Base-by-base conservation (phyloP, 2,329 filamentous ascomycete genomes). In the Ceratocystis cubensis region DNA sequence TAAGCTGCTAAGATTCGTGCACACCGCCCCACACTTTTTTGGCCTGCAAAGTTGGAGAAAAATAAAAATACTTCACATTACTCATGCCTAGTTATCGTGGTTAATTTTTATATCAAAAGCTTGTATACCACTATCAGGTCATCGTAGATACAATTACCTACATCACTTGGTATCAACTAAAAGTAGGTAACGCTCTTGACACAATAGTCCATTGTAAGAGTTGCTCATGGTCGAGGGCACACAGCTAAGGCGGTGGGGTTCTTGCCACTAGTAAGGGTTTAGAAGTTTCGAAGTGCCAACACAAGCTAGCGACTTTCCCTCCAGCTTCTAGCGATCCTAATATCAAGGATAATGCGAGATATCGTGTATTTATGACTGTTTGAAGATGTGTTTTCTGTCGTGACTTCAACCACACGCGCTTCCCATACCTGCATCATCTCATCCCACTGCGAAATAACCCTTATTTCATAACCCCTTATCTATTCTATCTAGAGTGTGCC, bases 1-100 rank as follows among this genome's bases (percentile, higher is more conserved):
- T 65, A 1, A 28, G 25, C 8, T 65, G 37, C 56, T 61, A 65
- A 48, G 53, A 65, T 17, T 15, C 17, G 22, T 56, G 33, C 33
- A 57, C 64, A 66, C 64, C 64, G 64, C 66, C 63, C 66, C 48
- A 63, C 64, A 17, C 61, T 61, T 22, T 56, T 57, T 41, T 53
- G 61, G 30, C 41, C 20, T 41, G 22, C 50, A 64, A 64, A 61
- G 53, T 61, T 68, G 46, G 50, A 22, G 15, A 68, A 45, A 46
- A 33, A 41, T 37, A 22, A 56, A 46, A 33, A 41, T 45, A 13
- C 7, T 65, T 71, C 69, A 63, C n/a, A 15, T 37, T 45, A 30
- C 22, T 28, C 10, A 22, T 3, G 6, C 37, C 10, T 15, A 15
- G 1, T 4, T 41, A 15, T 41, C 37, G 37, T 1, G 3, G 37